phyloP scores from a whole-genome alignment of 495 filamentous ascomycete species.

The Melanomma pulvis-pyrius region DNA sequence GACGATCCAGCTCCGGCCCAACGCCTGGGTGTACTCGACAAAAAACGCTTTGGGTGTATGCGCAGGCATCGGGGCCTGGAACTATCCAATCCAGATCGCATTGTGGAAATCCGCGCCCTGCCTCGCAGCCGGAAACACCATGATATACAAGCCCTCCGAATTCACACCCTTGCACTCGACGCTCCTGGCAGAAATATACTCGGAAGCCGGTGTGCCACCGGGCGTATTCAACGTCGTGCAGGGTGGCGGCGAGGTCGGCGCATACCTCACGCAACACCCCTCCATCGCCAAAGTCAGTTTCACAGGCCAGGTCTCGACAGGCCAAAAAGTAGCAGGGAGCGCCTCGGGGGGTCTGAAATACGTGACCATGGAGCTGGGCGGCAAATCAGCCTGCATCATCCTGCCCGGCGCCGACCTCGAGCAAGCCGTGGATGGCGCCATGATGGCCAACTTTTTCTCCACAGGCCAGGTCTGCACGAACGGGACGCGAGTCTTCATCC shows the following conservation, averaged over 20 bases:
- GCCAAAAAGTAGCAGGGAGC: constrained; percentile 69
- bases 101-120: constrained; percentile 85
- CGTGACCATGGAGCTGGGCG: constrained; percentile 83
- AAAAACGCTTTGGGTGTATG: constrained; percentile 46
- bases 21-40: constrained; percentile 41
- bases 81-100: constrained; percentile 85
- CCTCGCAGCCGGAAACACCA: constrained; percentile 80
- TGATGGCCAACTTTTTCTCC: constrained; percentile 89
- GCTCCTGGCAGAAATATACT: constrained; percentile 69
- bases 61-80: constrained; percentile 49
- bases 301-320: constrained; percentile 79
- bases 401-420: constrained; percentile 72
- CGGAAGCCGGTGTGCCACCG: constrained; percentile 70
- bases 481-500: constrained; percentile 78
- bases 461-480: constrained; percentile 85
- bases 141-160: constrained; percentile 87
- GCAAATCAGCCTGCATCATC: constrained; percentile 74
- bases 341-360: constrained; percentile 81
- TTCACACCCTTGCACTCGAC: constrained; percentile 74
- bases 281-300: constrained; percentile 78
- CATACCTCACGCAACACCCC: constrained; percentile 67
- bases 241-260: constrained; percentile 71
- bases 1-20: constrained; percentile 41
- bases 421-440: constrained; percentile 75
- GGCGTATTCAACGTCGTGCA: constrained; percentile 84